Evolutionary conservation across 148 eudicot species (phyloP), one percentile per base, ranked within the genome.

Genomic region (Suaeda aralocaspica): DNA sequence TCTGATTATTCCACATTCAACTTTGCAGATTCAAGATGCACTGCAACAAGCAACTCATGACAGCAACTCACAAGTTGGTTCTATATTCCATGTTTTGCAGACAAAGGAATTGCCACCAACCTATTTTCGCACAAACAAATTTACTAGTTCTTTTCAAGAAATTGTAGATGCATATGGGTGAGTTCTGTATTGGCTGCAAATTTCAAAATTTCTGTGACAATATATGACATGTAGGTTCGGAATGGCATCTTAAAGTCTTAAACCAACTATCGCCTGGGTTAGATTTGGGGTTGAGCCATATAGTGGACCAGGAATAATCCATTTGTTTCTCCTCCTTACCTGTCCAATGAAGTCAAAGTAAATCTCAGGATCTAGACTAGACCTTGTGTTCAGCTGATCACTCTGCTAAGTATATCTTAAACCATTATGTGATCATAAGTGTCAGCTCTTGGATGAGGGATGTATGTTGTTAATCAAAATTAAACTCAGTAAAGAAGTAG

Each of bases 121-220:
- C 25, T 86, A 82, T 80, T 88, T 88, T 74, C 84, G 87, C 59
- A 88, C 94, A 36, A 88, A 86, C 81, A 88, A 88, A 77, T 82
- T 84, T 74, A 84, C 94, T 45, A 66, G 87, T 74, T 85, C 88
- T 53, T 84, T 82, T 72, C 94, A 88, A 75, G 94, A 83, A 81
- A 88, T 88, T 76, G 94, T 88, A 31, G 87, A 88, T 74, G 94
- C 94, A 26, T 88, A 88, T 62, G 94, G 94, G 94, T 88, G 76
- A 88, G 88, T 68, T 64, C 39, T 5, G 41, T 49, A 19, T 6
- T 73, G 30, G 29, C 24, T 59, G 29, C 24, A 9, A 16, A 51
- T 13, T 19, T 26, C 26, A 5, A 34, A 39, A 48, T 50, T 25
- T 19, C 18, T 33, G 22, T 57, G 34, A 49, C 28, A 15, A 24